Conservation (phyloP, 2,329 filamentous ascomycete genomes). For the Colletotrichum somersetense region DNA sequence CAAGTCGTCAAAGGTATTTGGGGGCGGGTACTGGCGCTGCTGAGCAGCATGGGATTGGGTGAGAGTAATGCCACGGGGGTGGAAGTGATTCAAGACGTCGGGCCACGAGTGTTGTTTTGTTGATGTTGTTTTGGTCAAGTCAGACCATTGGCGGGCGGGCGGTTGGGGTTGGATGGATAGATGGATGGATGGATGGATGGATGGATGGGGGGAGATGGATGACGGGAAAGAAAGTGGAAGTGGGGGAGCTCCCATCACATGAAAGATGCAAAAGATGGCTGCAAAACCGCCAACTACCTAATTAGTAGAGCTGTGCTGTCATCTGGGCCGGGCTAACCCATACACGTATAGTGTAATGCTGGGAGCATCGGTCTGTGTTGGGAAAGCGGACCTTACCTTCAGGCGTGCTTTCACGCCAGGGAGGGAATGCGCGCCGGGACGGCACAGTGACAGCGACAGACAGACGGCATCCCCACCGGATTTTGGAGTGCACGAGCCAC, state of each 20-base stretch:
- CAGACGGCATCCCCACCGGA: constrained; percentile 22
- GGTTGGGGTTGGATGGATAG: neutral
- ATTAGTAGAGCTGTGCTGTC: constrained; percentile 27
- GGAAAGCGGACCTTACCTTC: constrained; percentile 22
- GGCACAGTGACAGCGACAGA: constrained; percentile 24
- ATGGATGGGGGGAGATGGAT: neutral
- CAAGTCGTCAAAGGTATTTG: constrained; percentile 8
- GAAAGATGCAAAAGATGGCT: constrained; percentile 37
- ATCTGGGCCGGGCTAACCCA: constrained; percentile 12
- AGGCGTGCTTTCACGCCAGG: constrained; percentile 32
- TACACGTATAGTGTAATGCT: neutral
- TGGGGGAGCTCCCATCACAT: constrained; percentile 42
- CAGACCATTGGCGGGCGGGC: constrained; percentile 16
- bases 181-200: no score
- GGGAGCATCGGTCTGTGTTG: constrained; percentile 23
- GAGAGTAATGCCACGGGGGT: constrained; percentile 3
- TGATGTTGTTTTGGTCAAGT: constrained; percentile 37
- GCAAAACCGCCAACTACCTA: neutral
- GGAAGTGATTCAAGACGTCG: constrained; percentile 1
- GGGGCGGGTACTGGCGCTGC: constrained; percentile 9
- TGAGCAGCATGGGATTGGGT: constrained; percentile 25
- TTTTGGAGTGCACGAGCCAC: constrained; percentile 32
- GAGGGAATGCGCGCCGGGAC: constrained; percentile 38
- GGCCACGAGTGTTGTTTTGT: constrained; percentile 10
- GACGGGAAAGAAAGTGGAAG: constrained; percentile 25